phyloP scores from a whole-genome alignment of 2,329 filamentous ascomycete genomes.

The Penicillium thymicola region DNA sequence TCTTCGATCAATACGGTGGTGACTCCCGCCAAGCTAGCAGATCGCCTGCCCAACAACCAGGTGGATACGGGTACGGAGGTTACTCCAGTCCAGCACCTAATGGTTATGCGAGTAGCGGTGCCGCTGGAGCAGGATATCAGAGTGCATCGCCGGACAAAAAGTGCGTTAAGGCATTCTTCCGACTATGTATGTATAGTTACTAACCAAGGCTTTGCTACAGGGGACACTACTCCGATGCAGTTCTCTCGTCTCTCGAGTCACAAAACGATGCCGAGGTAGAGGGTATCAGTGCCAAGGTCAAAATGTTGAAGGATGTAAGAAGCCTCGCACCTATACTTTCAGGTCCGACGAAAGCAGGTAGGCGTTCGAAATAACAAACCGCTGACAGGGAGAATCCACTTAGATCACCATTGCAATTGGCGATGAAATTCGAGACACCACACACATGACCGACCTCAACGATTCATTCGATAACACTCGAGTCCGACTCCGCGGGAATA shows the following conservation, averaged over 20 bases:
- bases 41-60: slow-evolving; percentile 44
- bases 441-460: slow-evolving; percentile 90
- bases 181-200: neutral
- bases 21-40: slow-evolving; percentile 43
- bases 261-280: slow-evolving; percentile 90
- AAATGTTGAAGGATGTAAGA: slow-evolving; percentile 79
- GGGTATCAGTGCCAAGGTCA: slow-evolving; percentile 87
- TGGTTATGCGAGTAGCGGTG: slow-evolving; percentile 25
- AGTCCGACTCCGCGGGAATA: slow-evolving; percentile 77
- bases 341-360: neutral
- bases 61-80: slow-evolving; percentile 49
- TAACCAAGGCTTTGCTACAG: slow-evolving; percentile 41
- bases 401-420: slow-evolving; percentile 91
- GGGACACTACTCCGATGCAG: slow-evolving; percentile 89
- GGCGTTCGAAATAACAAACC: neutral
- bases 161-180: slow-evolving; percentile 43
- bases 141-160: slow-evolving; percentile 69
- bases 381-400: slow-evolving; percentile 11
- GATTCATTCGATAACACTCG: slow-evolving; percentile 86
- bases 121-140: slow-evolving; percentile 43
- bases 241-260: slow-evolving; percentile 88
- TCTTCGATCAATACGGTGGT: slow-evolving; percentile 71
- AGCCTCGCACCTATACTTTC: slow-evolving; percentile 15
- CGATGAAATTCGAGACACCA: slow-evolving; percentile 88
- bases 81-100: slow-evolving; percentile 28